These are phyloP conservation scores for Calonectria honghensis DNA, from an alignment of 2,329 filamentous ascomycete genomes.

Conservation along the genomic window DNA sequence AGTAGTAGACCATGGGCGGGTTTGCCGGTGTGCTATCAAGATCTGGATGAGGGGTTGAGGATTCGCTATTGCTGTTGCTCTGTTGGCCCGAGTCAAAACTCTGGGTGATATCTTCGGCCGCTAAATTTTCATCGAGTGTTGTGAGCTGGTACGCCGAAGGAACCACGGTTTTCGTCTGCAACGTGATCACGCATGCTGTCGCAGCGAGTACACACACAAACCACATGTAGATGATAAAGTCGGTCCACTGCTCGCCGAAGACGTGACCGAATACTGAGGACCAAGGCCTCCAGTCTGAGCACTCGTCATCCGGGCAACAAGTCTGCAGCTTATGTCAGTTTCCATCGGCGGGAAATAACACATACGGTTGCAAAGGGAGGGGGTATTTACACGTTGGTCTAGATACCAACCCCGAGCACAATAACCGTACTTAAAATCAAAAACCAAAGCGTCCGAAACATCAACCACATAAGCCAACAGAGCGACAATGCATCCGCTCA, in stretches of 20 bases:
- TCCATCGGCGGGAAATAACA: background rate
- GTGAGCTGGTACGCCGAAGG: conserved; percentile 90
- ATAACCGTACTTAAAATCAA: conserved; percentile 94
- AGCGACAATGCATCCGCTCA: conserved; percentile 91
- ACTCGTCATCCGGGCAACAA: conserved; percentile 74
- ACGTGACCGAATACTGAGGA: conserved; percentile 68
- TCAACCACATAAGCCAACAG: conserved; percentile 92
- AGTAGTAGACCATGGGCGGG: conserved; percentile 93
- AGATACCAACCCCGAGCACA: conserved; percentile 83
- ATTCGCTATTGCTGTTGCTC: conserved; percentile 64
- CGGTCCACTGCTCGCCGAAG: conserved; percentile 76
- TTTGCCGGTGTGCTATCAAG: conserved; percentile 60
- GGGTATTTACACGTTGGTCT: conserved; percentile 76
- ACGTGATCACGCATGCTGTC: conserved; percentile 85
- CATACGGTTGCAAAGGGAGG: background rate
- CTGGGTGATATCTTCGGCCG: conserved; percentile 72
- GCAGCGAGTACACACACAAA: conserved; percentile 82
- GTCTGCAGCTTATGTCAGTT: conserved; percentile 59
- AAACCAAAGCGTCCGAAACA: conserved; percentile 88
- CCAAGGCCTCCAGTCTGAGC: conserved; percentile 75
- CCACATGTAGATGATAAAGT: conserved; percentile 85
- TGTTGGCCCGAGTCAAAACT: conserved; percentile 61
- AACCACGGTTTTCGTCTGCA: conserved; percentile 95
- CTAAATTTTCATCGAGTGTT: conserved; percentile 95
- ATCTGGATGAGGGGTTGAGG: conserved; percentile 65